These are phyloP conservation scores for Kernera saxatilis DNA, from an alignment of 345 rosid genomes.

Conservation along the genomic window DNA sequence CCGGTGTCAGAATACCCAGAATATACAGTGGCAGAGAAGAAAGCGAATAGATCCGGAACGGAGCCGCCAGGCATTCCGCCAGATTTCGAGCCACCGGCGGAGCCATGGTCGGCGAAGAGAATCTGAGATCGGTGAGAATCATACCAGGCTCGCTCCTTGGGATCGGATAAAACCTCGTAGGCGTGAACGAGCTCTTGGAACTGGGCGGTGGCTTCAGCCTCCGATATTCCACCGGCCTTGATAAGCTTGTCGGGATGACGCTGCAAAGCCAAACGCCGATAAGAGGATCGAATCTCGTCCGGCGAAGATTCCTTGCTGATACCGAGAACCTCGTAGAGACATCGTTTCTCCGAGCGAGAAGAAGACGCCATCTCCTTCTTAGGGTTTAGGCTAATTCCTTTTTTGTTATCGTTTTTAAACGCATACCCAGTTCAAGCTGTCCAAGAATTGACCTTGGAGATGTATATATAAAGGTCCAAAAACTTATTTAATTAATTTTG, in stretches of 20 bases:
- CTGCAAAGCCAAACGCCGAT: constrained; percentile 75
- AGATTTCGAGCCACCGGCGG: constrained; percentile 32
- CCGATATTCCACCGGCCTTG: constrained; percentile 68
- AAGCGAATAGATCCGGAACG: constrained; percentile 70
- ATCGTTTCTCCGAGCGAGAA: constrained; percentile 61
- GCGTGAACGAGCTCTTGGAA: constrained; percentile 90
- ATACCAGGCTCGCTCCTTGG: constrained; percentile 91
- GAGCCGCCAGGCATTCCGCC: constrained; percentile 39
- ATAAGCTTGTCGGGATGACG: constrained; percentile 98
- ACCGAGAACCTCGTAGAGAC: constrained; percentile 84
- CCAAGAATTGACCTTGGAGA: too few species aligned
- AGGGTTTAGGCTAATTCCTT: constrained; percentile 14
- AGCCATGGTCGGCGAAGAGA: constrained; percentile 65
- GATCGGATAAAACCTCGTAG: constrained; percentile 81
- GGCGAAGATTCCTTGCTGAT: constrained; percentile 47
- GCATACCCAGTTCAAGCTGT: neutral
- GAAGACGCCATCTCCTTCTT: constrained; percentile 41
- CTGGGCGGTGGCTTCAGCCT: constrained; percentile 77
- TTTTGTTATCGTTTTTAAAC: neutral
- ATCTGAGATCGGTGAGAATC: constrained; percentile 93
- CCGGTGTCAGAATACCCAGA: constrained; percentile 69
- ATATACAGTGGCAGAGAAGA: constrained; percentile 65
- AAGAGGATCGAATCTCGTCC: constrained; percentile 83
- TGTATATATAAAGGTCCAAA: too few species aligned
- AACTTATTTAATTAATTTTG: too few species aligned